Evolutionary conservation across 345 rosid species (phyloP).

Genomic region (Salix caprea): DNA sequence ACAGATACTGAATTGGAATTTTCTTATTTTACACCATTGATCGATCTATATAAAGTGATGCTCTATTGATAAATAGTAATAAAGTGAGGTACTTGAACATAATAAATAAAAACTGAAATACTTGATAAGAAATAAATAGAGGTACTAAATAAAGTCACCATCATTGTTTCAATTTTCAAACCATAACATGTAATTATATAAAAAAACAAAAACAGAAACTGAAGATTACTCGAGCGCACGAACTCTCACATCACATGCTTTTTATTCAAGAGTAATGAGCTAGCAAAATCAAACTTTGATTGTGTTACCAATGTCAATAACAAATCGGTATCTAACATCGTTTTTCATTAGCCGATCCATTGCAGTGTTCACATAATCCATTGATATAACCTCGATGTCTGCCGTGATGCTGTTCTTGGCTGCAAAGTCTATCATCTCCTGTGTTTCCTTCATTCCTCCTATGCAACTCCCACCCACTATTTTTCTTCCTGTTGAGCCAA

Average conservation of each 20-base stretch:
- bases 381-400: conserved; percentile 1
- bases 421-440: conserved; percentile 11
- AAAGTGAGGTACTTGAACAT: no score
- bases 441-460: conserved; percentile 13
- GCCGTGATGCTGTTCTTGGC: conserved; percentile 5
- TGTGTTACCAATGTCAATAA: not conserved
- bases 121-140: no score
- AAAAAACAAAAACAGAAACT: no score
- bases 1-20: no score
- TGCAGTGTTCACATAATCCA: conserved; percentile 19
- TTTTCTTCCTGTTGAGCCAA: conserved; percentile 1
- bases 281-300: not conserved
- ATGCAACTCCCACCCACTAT: conserved; percentile 5
- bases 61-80: no score
- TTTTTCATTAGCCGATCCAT: not conserved
- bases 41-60: not conserved
- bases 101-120: no score
- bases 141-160: not conserved
- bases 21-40: no score
- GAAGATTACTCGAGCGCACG: not conserved
- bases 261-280: not conserved
- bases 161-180: not conserved
- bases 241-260: not conserved
- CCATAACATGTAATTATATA: no score
- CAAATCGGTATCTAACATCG: not conserved